Conservation (phyloP, 2,329 filamentous ascomycete genomes). For the Pyrenochaeta sp. region DNA sequence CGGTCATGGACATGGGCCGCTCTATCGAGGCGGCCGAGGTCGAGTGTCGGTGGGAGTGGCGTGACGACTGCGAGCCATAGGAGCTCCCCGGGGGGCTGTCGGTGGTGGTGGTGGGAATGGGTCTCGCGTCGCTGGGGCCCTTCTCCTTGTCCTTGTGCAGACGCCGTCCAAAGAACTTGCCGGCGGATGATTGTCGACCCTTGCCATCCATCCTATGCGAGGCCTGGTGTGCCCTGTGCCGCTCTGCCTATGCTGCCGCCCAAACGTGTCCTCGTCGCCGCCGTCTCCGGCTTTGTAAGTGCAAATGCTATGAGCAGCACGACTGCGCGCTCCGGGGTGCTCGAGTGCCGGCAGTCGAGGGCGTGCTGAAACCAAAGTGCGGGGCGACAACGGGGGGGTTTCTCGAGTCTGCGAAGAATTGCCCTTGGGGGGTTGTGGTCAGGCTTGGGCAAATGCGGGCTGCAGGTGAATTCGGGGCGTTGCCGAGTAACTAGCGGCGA, state of each 20-base stretch:
- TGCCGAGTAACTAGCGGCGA: conserved; percentile 22
- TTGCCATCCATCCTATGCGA: conserved; percentile 68
- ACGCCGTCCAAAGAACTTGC: conserved; percentile 85
- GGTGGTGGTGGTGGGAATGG: conserved; percentile 63
- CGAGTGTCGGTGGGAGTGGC: conserved; percentile 70
- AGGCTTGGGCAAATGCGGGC: conserved; percentile 21
- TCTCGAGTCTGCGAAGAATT: conserved; percentile 4
- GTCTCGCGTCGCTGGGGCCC: conserved; percentile 16
- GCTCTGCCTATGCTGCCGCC: conserved; percentile 9
- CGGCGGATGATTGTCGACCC: conserved; percentile 81
- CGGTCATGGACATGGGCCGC: conserved; percentile 68
- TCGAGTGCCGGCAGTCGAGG: not conserved
- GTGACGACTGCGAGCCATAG: conserved; percentile 73
- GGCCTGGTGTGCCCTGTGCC: conserved; percentile 17
- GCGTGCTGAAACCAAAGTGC: conserved; percentile 20
- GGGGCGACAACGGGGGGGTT: conserved; percentile 14
- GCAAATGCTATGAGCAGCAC: not conserved
- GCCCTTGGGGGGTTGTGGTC: conserved; percentile 5
- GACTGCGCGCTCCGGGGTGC: not conserved
- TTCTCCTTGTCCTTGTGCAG: conserved; percentile 73
- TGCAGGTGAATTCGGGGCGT: conserved; percentile 25
- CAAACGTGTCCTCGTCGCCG: conserved; percentile 14
- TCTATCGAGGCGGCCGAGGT: conserved; percentile 69
- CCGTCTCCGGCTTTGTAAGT: not conserved
- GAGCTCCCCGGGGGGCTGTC: conserved; percentile 70